Base-by-base conservation (phyloP, 805 yeast species). In the Alloascoidea africana region DNA sequence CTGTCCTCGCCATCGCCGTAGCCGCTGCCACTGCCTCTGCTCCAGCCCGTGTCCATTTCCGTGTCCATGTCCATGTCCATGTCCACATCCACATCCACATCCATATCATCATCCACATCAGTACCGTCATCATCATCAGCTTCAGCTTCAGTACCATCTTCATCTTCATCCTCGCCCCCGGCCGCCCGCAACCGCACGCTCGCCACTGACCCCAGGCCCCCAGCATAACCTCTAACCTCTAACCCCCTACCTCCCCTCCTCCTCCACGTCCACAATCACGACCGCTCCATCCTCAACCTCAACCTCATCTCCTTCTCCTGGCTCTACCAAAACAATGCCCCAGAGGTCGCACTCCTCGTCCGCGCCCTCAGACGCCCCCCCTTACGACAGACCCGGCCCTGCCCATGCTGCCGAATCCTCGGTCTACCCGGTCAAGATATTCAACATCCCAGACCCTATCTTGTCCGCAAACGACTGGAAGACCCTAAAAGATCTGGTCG, bases 371-470 rank as follows among this genome's bases (percentile, higher is more conserved):
- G 30, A 8, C n/a, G 30, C n/a, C 30, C n/a, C 30, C n/a, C 13
- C 30, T 23, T 8, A n/a, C n/a, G 30, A 23, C 30, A 23, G n/a
- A 23, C 30, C 30, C n/a, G 40, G 63, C 63, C 41, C 69, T 62
- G 46, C 30, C 30, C 13, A 13, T n/a, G 30, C n/a, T 23, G 30
- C 30, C 30, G 30, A 23, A 23, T 23, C 30, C n/a, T 23, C 30
- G 30, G 30, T 23, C 13, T n/a, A n/a, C n/a, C 30, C 30, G 30
- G n/a, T 23, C 13, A n/a, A n/a, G n/a, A n/a, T 13, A 23, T 23
- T 23, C 30, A n/a, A n/a, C n/a, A n/a, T 23, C 30, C 30, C 30
- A 8, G 8, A 23, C 30, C 13, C 8, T n/a, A 23, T 23, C n/a
- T 8, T 23, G 8, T 23, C 30, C 30, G 13, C 8, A 23, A 23